Evolutionary conservation across 495 filamentous ascomycete species (phyloP).

Genomic region (Rhizodiscina lignyota): DNA sequence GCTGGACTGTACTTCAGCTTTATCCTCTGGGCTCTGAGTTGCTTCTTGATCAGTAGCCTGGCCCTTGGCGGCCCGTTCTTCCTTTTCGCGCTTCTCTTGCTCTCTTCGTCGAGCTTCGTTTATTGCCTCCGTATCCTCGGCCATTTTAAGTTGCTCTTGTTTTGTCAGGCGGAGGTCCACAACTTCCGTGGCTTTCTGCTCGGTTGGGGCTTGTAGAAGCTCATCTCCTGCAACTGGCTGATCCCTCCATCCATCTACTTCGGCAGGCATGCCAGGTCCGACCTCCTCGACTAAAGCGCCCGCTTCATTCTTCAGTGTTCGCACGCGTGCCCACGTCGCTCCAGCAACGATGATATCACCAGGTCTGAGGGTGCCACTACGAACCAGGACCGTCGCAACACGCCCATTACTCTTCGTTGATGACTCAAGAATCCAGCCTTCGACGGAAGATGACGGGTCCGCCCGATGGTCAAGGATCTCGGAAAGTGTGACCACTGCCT

Average conservation of each 20-base stretch:
- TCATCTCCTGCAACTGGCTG: conserved; percentile 79
- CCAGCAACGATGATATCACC: conserved; percentile 86
- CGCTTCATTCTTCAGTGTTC: conserved; percentile 70
- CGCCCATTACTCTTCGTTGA: conserved; percentile 74
- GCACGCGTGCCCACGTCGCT: conserved; percentile 65
- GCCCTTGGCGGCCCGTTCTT: conserved; percentile 21
- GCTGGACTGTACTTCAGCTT: conserved; percentile 11
- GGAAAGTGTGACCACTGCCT: conserved; percentile 63
- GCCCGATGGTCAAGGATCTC: conserved; percentile 85
- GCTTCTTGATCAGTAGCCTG: conserved; percentile 4
- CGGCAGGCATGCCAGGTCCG: conserved; percentile 77
- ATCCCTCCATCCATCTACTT: conserved; percentile 88
- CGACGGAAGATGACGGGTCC: conserved; percentile 55
- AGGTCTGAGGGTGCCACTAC: conserved; percentile 63
- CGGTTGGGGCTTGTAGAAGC: conserved; percentile 63
- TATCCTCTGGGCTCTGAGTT: background rate
- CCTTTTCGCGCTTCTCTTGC: conserved; percentile 39
- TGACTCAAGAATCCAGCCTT: conserved; percentile 94
- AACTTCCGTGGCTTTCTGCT: conserved; percentile 67
- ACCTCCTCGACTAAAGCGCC: conserved; percentile 54
- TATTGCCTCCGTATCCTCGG: conserved; percentile 58
- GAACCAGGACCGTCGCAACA: conserved; percentile 76
- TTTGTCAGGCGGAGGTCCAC: conserved; percentile 56
- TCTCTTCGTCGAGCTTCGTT: conserved; percentile 49
- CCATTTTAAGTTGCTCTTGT: conserved; percentile 39